Percentiles rank a stretch among this genome's conserved stretches.
phyloP scores from a whole-genome alignment of 352 stramenopile species.

The Thraustochytrium sp. region DNA sequence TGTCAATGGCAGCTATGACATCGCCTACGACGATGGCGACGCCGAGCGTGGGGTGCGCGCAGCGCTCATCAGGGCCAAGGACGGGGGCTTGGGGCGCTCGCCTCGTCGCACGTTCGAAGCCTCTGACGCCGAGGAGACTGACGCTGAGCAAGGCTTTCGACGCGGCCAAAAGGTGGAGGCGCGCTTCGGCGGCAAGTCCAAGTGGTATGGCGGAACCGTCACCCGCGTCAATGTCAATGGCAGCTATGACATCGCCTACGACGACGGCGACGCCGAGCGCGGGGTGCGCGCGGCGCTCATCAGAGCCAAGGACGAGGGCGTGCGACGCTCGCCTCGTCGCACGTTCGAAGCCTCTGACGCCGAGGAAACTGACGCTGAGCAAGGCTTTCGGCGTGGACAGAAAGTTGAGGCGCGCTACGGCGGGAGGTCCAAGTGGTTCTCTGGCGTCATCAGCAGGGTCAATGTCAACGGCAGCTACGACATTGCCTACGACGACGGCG shows the following conservation, averaged over 20 bases:
- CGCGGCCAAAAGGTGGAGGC: constrained; percentile 60
- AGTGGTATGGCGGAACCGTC: constrained; percentile 68
- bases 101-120: too few relatives aligned
- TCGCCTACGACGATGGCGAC: not conserved
- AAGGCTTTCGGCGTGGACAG: constrained; percentile 52
- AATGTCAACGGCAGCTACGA: constrained; percentile 65
- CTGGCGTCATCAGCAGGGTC: constrained; percentile 60
- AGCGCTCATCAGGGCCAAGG: not conserved
- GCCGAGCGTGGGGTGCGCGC: not conserved
- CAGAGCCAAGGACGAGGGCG: not conserved
- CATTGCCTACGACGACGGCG: constrained; percentile 68
- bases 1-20: not conserved
- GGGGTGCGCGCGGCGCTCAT: not conserved
- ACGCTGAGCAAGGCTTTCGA: not conserved
- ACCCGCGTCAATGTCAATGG: constrained; percentile 58
- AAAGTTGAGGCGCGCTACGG: constrained; percentile 62
- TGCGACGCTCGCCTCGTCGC: not conserved
- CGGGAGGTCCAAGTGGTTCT: constrained; percentile 65
- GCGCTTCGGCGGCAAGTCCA: constrained; percentile 60
- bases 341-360: not conserved
- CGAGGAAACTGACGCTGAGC: not conserved
- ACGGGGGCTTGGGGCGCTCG: too few relatives aligned
- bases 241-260: constrained; percentile 66
- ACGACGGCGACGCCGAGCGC: constrained; percentile 64
- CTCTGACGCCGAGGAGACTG: not conserved